Percentiles rank a stretch among this genome's conserved stretches.
phyloP scores from a whole-genome alignment of 2,329 filamentous ascomycete genomes.

The Lizonia empirigonia region DNA sequence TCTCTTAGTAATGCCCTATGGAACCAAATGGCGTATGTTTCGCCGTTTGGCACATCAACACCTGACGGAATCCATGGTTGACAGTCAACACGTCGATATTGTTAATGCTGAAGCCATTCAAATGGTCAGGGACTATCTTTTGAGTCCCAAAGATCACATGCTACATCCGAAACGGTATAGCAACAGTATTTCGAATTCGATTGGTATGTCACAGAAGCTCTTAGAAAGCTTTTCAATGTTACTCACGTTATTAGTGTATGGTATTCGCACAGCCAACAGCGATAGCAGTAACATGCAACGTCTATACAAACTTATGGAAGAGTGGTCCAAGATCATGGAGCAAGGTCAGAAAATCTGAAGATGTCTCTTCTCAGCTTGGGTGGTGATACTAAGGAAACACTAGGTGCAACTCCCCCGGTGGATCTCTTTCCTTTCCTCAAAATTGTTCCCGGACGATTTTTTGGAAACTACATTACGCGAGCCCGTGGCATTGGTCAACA shows the following conservation, averaged over 20 bases:
- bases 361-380: background rate
- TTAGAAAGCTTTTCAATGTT: background rate
- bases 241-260: conserved; percentile 8
- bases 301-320: conserved; percentile 51
- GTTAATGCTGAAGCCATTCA: conserved; percentile 57
- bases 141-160: conserved; percentile 53
- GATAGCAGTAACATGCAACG: conserved; percentile 39
- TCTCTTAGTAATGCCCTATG: conserved; percentile 55
- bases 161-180: conserved; percentile 55
- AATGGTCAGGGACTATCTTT: conserved; percentile 54
- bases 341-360: background rate
- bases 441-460: conserved; percentile 43
- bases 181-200: conserved; percentile 47
- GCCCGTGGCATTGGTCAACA: conserved; percentile 13
- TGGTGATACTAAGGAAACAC: conserved; percentile 7
- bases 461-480: conserved; percentile 21
- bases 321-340: conserved; percentile 52
- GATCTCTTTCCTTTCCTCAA: conserved; percentile 44
- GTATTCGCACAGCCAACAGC: conserved; percentile 19
- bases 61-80: conserved; percentile 53
- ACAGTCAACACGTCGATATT: conserved; percentile 51
- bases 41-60: conserved; percentile 51
- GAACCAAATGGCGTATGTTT: conserved; percentile 53
- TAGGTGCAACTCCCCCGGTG: conserved; percentile 55
- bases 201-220: conserved; percentile 4